Evolutionary conservation across 2,329 filamentous ascomycete genomes (phyloP), one percentile per base, ranked within the genome.

Genomic region (Anisogramma anomala): DNA sequence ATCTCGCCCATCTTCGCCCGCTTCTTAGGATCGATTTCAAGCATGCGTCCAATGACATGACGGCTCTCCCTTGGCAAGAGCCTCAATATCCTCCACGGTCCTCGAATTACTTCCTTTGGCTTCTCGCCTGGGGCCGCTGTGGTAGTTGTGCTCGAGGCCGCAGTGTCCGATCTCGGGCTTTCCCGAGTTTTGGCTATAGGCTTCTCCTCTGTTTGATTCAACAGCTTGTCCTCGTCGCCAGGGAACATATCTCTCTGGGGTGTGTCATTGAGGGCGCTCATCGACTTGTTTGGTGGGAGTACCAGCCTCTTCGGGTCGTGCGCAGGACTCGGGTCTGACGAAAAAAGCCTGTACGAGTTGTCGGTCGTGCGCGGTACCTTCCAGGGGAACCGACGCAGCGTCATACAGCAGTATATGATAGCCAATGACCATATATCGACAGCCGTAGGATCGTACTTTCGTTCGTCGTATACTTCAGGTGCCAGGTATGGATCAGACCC

Each of bases 321-420:
- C 2, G 82, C 84, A 0, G 84, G 82, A 3, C 87, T 84, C 1
- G 89, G 88, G 6, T 84, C 74, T 1, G 91, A 78, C 11, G 89
- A 80, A 57, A 98, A 98, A 1, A 98, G 73, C 54, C 89, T 88
- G 64, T 85, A 98, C 0, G 87, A 94, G 59, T 94, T 96, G 59
- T 98, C 91, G 3, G 84, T 84, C 58, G 87, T 67, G 30, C 88
- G 78, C 4, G 91, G 91, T 26, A 93, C 79, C 65, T 98, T 98
- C 91, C 91, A 98, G 0, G 91, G 91, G 56, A 98, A 98, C 26
- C 91, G 72, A 17, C 91, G 76, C 31, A 98, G 69, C 4, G 86
- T 91, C 91, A 98, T 98, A 67, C 91, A 98, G 63, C 91, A 96
- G 64, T 89, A 98, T 41, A 98, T 96, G 52, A 98, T 98, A 14